A percentile compares a stretch with the other conserved stretches of the same genome.
These are phyloP conservation scores for Yarrowia divulgata DNA, from an alignment of 805 yeast genomes.

Conservation along the genomic window DNA sequence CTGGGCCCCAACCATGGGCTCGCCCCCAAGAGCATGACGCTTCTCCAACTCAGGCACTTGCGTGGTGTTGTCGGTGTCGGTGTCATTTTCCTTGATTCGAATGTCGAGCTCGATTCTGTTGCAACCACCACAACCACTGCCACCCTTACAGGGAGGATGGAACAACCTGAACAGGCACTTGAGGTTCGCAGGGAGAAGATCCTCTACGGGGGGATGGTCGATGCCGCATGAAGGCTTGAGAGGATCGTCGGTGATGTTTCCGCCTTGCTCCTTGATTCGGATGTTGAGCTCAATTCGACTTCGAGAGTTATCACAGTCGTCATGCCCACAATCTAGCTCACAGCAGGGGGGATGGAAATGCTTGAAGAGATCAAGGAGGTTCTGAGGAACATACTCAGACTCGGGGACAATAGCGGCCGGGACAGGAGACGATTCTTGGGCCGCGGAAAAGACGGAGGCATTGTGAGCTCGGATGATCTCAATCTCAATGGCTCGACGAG, in stretches of 20 bases:
- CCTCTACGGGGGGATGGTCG: slow-evolving; percentile 20
- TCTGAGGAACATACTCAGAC: slow-evolving; percentile 24
- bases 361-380: slow-evolving; percentile 37
- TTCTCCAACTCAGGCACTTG: not conserved
- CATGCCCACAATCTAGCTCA: slow-evolving; percentile 19
- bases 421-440: not conserved
- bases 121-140: slow-evolving; percentile 11
- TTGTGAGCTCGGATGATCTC: slow-evolving; percentile 31
- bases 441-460: slow-evolving; percentile 22
- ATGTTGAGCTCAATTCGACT: slow-evolving; percentile 28
- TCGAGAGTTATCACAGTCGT: slow-evolving; percentile 14
- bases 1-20: slow-evolving; percentile 9
- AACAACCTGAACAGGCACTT: slow-evolving; percentile 6
- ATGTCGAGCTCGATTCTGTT: slow-evolving; percentile 3
- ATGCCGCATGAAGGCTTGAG: slow-evolving; percentile 19
- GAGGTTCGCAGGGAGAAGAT: slow-evolving; percentile 12
- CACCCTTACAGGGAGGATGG: slow-evolving; percentile 33
- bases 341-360: slow-evolving; percentile 34
- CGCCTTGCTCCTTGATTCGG: slow-evolving; percentile 23
- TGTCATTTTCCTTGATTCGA: slow-evolving; percentile 15
- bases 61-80: slow-evolving; percentile 5
- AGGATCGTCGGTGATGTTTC: slow-evolving; percentile 13
- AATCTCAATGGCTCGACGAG: slow-evolving; percentile 32
- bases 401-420: slow-evolving; percentile 9
- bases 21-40: slow-evolving; percentile 6